These are phyloP conservation scores for Penicillium vulpinum DNA, from an alignment of 2,329 filamentous ascomycete species.

Conservation along the genomic window DNA sequence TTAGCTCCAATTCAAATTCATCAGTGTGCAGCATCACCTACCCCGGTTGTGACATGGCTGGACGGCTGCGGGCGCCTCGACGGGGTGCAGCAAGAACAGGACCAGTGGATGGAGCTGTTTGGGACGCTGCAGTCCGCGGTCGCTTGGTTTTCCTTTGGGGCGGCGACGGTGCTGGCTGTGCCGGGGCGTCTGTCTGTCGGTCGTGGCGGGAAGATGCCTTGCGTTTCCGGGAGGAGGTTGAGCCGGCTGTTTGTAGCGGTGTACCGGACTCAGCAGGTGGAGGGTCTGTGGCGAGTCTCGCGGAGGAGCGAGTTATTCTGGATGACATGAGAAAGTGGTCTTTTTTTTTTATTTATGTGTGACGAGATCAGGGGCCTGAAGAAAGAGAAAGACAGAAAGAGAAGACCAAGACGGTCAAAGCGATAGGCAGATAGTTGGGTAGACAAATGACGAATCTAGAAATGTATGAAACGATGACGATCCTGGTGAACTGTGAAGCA, in stretches of 20 bases:
- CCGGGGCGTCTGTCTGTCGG: constrained; percentile 39
- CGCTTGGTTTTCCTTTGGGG: constrained; percentile 66
- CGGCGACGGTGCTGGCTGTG: constrained; percentile 32
- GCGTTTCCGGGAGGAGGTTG: constrained; percentile 67
- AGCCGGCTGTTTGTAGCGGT: constrained; percentile 43
- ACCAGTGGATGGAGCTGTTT: constrained; percentile 40
- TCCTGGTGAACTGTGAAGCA: neutral
- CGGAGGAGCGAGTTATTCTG: constrained; percentile 94
- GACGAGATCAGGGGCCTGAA: constrained; percentile 7
- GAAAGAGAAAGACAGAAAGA: constrained; percentile 10
- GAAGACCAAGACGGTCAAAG: constrained; percentile 3
- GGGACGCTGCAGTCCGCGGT: constrained; percentile 62
- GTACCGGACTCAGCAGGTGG: constrained; percentile 44
- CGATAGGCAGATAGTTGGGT: constrained; percentile 10
- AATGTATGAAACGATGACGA: neutral
- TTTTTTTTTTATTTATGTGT: constrained; percentile 25
- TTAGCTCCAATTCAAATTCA: neutral
- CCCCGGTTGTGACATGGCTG: constrained; percentile 47
- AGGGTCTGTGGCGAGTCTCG: constrained; percentile 76
- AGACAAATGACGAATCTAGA: constrained; percentile 9
- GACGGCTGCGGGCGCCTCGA: constrained; percentile 35
- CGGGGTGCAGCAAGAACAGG: constrained; percentile 47
- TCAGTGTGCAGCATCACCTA: constrained; percentile 26
- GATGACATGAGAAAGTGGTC: constrained; percentile 77
- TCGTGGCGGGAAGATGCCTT: constrained; percentile 63